Conservation (phyloP, 129 eudicot genomes). For the Flaveria bidentis region DNA sequence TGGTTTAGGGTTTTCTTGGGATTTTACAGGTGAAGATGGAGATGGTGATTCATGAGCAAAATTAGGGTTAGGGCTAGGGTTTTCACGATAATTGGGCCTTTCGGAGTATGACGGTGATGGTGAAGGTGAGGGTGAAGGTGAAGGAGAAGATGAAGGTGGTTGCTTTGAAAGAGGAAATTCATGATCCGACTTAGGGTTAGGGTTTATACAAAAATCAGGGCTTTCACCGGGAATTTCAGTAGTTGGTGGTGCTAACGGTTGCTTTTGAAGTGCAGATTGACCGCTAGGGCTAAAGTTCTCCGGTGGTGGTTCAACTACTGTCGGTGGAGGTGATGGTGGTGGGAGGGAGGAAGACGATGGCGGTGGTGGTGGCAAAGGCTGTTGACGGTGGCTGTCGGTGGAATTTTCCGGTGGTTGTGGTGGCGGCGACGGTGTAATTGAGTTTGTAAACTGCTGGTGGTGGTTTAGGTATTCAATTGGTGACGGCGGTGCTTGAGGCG, state of each 20-base stretch:
- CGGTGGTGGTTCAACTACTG: slow-evolving; percentile 17
- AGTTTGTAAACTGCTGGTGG: slow-evolving; percentile 23
- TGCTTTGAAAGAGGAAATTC: slow-evolving; percentile 19
- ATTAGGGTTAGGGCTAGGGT: slow-evolving; percentile 29
- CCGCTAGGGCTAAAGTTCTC: background rate
- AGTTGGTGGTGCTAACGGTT: background rate
- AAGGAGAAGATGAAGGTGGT: background rate
- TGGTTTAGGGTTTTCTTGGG: slow-evolving; percentile 19
- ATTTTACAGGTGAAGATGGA: slow-evolving; percentile 25
- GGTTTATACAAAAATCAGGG: slow-evolving; percentile 19
- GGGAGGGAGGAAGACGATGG: slow-evolving; percentile 32
- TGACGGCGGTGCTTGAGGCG: slow-evolving; percentile 14
- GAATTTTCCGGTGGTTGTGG: slow-evolving; percentile 19
- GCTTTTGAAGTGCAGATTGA: slow-evolving; percentile 22
- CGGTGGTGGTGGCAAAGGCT: slow-evolving; percentile 8
- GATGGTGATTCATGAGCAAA: slow-evolving; percentile 26
- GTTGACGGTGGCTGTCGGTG: background rate
- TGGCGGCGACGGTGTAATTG: slow-evolving; percentile 24
- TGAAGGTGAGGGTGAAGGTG: background rate
- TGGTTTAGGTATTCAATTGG: slow-evolving; percentile 26
- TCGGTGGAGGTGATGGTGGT: slow-evolving; percentile 25
- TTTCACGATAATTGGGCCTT: slow-evolving; percentile 26
- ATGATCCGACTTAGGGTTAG: slow-evolving; percentile 19
- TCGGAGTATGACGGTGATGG: background rate
- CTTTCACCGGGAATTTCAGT: background rate